These are phyloP conservation scores for Xylariaceae sp. DNA, from an alignment of 2,329 filamentous ascomycete species.

Conservation along the genomic window DNA sequence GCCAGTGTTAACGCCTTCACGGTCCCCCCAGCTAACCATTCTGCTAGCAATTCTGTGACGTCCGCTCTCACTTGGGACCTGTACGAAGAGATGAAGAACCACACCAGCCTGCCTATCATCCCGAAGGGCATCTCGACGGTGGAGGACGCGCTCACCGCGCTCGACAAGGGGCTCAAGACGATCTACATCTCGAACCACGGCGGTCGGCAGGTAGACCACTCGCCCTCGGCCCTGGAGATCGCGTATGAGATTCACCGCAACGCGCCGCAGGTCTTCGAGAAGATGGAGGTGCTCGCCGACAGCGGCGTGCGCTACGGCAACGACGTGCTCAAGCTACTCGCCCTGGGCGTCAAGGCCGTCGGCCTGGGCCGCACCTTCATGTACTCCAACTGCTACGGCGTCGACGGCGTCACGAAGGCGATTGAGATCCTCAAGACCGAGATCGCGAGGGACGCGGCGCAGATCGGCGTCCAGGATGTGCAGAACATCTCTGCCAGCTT, in stretches of 20 bases:
- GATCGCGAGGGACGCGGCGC: slow-evolving; percentile 25
- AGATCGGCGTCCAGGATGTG: slow-evolving; percentile 20
- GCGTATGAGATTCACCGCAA: slow-evolving; percentile 21
- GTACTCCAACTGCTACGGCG: slow-evolving; percentile 40
- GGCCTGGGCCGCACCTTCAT: slow-evolving; percentile 37
- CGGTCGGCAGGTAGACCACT: slow-evolving; percentile 26
- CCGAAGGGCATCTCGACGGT: slow-evolving; percentile 27
- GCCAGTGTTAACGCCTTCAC: too few relatives aligned
- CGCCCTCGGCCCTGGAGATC: slow-evolving; percentile 22
- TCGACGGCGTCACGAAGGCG: slow-evolving; percentile 32
- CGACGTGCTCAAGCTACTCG: slow-evolving; percentile 27
- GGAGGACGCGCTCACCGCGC: slow-evolving; percentile 23
- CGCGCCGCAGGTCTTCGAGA: slow-evolving; percentile 22
- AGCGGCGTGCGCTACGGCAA: slow-evolving; percentile 27
- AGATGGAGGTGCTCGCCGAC: slow-evolving; percentile 26
- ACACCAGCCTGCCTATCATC: background rate
- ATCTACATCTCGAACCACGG: slow-evolving; percentile 30
- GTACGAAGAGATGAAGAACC: slow-evolving; percentile 17
- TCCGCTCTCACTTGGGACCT: slow-evolving; percentile 17
- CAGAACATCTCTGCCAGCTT: slow-evolving; percentile 10
- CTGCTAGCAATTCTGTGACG: slow-evolving; percentile 6
- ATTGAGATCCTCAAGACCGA: slow-evolving; percentile 38
- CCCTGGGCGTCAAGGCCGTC: slow-evolving; percentile 26
- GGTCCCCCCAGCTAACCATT: background rate
- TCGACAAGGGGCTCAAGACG: slow-evolving; percentile 19